Percentiles rank a stretch among this genome's conserved stretches.
phyloP scores from a whole-genome alignment of 208 protist species.

The Crithidia sp. region DNA sequence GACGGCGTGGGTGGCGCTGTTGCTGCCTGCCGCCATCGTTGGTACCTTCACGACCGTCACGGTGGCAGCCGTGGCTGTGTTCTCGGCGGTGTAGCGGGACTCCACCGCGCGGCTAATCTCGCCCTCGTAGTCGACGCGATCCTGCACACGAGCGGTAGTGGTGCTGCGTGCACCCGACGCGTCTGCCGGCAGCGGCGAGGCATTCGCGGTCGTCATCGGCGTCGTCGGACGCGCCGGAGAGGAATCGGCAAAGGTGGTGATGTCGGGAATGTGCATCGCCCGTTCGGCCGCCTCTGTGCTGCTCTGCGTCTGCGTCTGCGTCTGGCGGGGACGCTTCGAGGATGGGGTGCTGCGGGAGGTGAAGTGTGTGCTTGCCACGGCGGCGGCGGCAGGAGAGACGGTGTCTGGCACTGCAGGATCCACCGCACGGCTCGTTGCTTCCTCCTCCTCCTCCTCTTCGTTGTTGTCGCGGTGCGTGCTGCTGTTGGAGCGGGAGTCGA shows the following conservation, averaged over 20 bases:
- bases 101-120: constrained; percentile 14
- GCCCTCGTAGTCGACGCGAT: constrained; percentile 26
- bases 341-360: constrained; percentile 15
- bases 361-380: background rate
- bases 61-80: background rate
- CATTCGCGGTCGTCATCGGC: background rate
- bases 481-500: constrained; percentile 30
- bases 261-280: constrained; percentile 31
- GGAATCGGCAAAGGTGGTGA: constrained; percentile 25
- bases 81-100: background rate
- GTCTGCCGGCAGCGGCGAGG: background rate
- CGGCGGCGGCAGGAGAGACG: background rate
- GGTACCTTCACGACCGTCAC: background rate
- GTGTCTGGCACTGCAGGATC: background rate
- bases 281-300: background rate
- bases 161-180: background rate
- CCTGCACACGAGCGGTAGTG: constrained; percentile 11
- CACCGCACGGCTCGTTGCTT: background rate
- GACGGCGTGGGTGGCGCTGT: background rate
- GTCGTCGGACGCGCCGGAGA: constrained; percentile 2
- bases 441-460: constrained; percentile 14
- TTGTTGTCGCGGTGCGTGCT: constrained; percentile 4
- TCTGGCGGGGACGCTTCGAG: constrained; percentile 20
- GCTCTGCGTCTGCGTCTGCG: background rate
- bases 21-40: constrained; percentile 19